phyloP scores from a whole-genome alignment of 495 filamentous ascomycete genomes.

The Penicillium pulvis region DNA sequence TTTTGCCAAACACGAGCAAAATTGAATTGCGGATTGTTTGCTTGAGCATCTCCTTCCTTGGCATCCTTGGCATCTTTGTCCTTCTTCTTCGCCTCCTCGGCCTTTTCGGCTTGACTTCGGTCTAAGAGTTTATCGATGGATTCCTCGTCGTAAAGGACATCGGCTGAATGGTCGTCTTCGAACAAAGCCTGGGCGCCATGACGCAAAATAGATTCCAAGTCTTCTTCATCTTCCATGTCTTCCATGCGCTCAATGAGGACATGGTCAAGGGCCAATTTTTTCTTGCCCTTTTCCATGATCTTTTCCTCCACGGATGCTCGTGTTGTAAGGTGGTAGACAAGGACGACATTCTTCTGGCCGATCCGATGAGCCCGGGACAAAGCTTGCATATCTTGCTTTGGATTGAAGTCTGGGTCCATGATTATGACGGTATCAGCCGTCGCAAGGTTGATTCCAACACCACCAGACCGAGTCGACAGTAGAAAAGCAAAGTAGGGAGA shows the following conservation, averaged over 20 bases:
- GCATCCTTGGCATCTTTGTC: slow-evolving; percentile 40
- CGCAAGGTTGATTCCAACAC: slow-evolving; percentile 96
- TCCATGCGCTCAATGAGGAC: slow-evolving; percentile 90
- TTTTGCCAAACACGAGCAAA: slow-evolving; percentile 94
- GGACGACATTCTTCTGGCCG: slow-evolving; percentile 91
- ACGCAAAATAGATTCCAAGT: slow-evolving; percentile 85
- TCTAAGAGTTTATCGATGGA: slow-evolving; percentile 89
- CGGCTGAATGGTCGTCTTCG: slow-evolving; percentile 62
- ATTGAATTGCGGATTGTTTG: slow-evolving; percentile 62
- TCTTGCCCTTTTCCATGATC: slow-evolving; percentile 93
- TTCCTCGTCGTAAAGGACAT: slow-evolving; percentile 76
- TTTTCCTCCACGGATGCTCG: slow-evolving; percentile 89
- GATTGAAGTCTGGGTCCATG: slow-evolving; percentile 97
- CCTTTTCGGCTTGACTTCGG: slow-evolving; percentile 77
- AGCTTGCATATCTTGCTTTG: slow-evolving; percentile 96
- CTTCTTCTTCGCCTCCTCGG: slow-evolving; percentile 40
- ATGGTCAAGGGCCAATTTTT: slow-evolving; percentile 93
- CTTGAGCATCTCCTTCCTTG: slow-evolving; percentile 59
- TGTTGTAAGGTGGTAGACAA: slow-evolving; percentile 93
- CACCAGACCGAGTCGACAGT: slow-evolving; percentile 89
- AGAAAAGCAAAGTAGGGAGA: slow-evolving; percentile 87
- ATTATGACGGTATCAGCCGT: slow-evolving; percentile 98
- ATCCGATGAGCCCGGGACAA: slow-evolving; percentile 93
- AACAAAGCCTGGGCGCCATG: slow-evolving; percentile 89
- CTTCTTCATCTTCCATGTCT: slow-evolving; percentile 71